Base-by-base conservation (phyloP, 495 filamentous ascomycete genomes). In the Hypomontagnella submonticulosa region DNA sequence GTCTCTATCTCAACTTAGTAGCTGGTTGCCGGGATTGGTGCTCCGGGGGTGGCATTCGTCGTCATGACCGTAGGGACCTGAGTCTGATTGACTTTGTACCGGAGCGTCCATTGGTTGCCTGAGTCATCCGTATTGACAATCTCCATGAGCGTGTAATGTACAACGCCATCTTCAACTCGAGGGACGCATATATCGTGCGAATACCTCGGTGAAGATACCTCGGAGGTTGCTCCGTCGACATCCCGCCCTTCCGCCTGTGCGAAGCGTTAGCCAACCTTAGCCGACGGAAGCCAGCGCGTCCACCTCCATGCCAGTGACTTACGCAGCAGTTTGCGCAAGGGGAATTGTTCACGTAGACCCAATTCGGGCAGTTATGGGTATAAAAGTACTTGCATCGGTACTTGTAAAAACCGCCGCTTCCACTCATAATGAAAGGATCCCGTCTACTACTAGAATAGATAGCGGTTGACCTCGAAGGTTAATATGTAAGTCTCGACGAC, bases 311-410 rank as follows among this genome's bases (percentile, higher is more conserved):
- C 2, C 13, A 13, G 52, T 42, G 11, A 77, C 83, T 75, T 77
- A 88, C 85, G 42, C 84, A 74, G 67, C 85, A 88, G 61, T 76
- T 75, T 36, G 83, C 78, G 65, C 85, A 88, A 4, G 84, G 75
- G 8, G 84, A 77, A 61, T 82, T 78, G 65, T 88, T 87, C 38
- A 85, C 80, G 68, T 80, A 87, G 23, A 87, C 85, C 85, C 85
- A 88, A 61, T 87, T 82, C 2, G 75, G 77, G 67, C 85, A 88
- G 70, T 87, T 80, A 67, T 85, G 75, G 9, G 80, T 82, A 55
- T 79, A 79, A 59, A 82, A 87, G 74, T 87, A 78, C 70, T 86
- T 88, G 82, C 85, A 88, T 19, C 83, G 79, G 70, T 83, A 87
- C 75, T 81, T 85, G 71, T 85, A 87, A 65, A 79, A 87, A 54